These are phyloP conservation scores for Prunus yedoensis DNA, from an alignment of 331 rosid genomes.

Conservation along the genomic window DNA sequence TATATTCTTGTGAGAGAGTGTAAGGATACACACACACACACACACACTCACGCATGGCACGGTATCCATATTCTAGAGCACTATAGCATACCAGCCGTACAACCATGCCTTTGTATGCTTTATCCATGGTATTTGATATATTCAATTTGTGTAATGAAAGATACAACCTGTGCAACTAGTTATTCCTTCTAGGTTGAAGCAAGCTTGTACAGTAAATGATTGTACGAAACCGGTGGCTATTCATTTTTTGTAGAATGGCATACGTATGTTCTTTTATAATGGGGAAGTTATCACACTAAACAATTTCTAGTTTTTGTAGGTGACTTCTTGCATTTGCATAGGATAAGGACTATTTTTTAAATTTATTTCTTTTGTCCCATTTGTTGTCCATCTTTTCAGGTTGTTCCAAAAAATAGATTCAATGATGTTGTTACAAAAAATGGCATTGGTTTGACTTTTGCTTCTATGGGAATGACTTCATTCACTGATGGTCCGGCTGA, in stretches of 20 bases:
- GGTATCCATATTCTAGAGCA: background rate
- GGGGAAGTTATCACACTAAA: background rate
- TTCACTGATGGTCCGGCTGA: slow-evolving; percentile 58
- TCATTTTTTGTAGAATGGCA: background rate
- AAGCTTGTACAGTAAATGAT: background rate
- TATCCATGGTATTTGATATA: background rate
- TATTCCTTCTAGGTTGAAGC: background rate
- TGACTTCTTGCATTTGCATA: background rate
- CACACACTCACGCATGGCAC: background rate
- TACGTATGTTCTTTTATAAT: background rate
- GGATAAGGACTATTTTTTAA: background rate
- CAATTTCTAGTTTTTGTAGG: background rate
- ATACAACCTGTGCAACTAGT: no score
- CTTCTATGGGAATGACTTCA: slow-evolving; percentile 66
- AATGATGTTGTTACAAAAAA: slow-evolving; percentile 43
- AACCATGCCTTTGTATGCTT: background rate
- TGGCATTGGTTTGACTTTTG: slow-evolving; percentile 74
- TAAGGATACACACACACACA: no score
- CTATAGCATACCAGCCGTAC: background rate
- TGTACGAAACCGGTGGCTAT: background rate
- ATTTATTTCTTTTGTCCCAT: slow-evolving; percentile 9
- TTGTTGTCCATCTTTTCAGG: slow-evolving; percentile 50
- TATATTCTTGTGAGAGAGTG: background rate
- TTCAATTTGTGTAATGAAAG: background rate
- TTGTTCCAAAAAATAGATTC: slow-evolving; percentile 71